Base-by-base conservation (phyloP, 140 eudicot species). In the Flaveria floridana region DNA sequence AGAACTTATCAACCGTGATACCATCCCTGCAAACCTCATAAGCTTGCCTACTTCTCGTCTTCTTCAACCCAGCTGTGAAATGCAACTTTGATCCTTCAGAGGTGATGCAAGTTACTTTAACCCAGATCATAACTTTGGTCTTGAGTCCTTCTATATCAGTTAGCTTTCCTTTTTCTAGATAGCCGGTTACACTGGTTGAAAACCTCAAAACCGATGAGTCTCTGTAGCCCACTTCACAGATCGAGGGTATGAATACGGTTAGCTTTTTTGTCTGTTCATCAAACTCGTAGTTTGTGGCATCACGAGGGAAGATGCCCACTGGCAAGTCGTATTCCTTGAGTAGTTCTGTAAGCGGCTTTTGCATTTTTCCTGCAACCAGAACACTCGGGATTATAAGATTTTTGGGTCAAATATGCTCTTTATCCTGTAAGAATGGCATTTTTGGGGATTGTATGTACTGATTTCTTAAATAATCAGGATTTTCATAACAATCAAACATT, bases 261-360 rank as follows among this genome's bases (percentile, higher is more conserved):
- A 93, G 81, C 77, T 88, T 93, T 72, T 85, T 72, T 2, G 97
- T 93, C 74, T 84, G 90, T 72, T 93, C 98, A 23, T 93, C 86
- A 68, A 93, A 93, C 86, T 93, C 98, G 53, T 93, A 93, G 77
- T 83, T 91, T 82, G 96, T 93, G 53, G 96, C 97, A 23, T 88
- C 94, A 39, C 95, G 90, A 1, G 98, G 98, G 72, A 93, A 93
- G 73, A 93, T 81, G 25, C 97, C 97, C 57, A 82, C 78, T 37
- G 95, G 84, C 65, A 92, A 41, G 81, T 90, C 96, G 72, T 86
- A 76, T 59, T 93, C 98, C 78, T 93, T 93, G 15, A 93, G 89
- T 42, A 93, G 85, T 39, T 93, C 98, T 3, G 86, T 79, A 39
- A 93, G 82, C 16, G 97, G 94, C 79, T 93, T 88, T 77, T 93